phyloP scores from a whole-genome alignment of 148 eudicot genomes.

The Rhododendron ovatum region DNA sequence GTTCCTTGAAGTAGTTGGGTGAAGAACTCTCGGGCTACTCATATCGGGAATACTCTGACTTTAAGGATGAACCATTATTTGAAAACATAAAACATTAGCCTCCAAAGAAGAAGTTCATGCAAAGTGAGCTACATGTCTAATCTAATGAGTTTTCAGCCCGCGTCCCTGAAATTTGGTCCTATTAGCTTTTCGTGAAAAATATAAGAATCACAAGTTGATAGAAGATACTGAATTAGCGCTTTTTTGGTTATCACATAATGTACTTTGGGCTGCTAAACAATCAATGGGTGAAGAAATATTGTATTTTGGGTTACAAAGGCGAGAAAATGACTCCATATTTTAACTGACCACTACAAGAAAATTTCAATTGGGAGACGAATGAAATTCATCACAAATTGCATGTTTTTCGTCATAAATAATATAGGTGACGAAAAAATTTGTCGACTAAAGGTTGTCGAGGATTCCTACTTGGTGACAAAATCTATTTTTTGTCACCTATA shows the following conservation, averaged over 20 bases:
- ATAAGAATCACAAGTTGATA: background rate
- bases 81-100: background rate
- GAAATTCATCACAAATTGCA: too few species aligned
- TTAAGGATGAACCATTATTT: background rate
- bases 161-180: background rate
- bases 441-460: too few species aligned
- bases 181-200: background rate
- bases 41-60: background rate
- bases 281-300: background rate
- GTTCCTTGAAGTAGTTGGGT: background rate
- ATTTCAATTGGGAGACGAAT: too few species aligned
- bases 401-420: too few species aligned
- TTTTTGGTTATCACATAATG: background rate
- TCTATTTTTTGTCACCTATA: too few species aligned
- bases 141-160: background rate
- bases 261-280: background rate
- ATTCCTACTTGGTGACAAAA: too few species aligned
- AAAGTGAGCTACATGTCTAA: background rate
- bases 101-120: background rate
- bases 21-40: background rate
- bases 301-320: background rate
- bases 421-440: too few species aligned
- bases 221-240: background rate
- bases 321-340: background rate
- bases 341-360: too few species aligned